Base-by-base conservation (phyloP, 768 basidiomycete species). In the Leucosporidium creatinivorum region DNA sequence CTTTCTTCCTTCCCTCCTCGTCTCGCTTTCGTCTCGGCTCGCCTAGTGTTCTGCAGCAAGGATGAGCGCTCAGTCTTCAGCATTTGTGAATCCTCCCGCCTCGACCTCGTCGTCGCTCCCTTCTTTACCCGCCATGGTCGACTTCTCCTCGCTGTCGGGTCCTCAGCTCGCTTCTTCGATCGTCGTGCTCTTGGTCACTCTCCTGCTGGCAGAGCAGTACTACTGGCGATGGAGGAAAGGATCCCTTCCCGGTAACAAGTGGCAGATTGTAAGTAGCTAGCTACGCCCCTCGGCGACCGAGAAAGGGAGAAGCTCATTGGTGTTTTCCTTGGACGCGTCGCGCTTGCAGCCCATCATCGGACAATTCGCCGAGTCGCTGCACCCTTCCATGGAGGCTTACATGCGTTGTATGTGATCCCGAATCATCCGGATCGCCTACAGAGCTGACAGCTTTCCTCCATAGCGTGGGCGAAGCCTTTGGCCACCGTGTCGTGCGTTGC, bases 371-470 rank as follows among this genome's bases (percentile, higher is more conserved):
- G 75, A 97, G 76, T 93, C 91, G 7, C 81, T 94, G 81, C 85
- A 87, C 72, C 96, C 96, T 18, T 87, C 90, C 8, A 84, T 98
- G 84, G 89, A 93, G 77, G 85, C 84, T 51, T 99, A 99, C 82
- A 89, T 87, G 82, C 62, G 66, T n/a, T 69, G 72, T 73, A 10
- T 56, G 72, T 25, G 26, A 8, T 26, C 13, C 17, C 56, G 25
- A 44, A 13, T 7, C 4, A n/a, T 4, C 9, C 10, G 30, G 26
- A 28, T 18, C 50, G 15, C 50, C 39, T 13, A 7, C 39, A 5
- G 21, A 19, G 54, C 67, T 68, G 58, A 69, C 31, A 31, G 13
- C 21, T 33, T n/a, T n/a, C n/a, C n/a, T 33, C 3, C n/a, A 83
- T 82, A 73, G 91, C 93, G 75, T 99, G 94, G 94, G 83, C 87